phyloP scores from a whole-genome alignment of 352 stramenopile genomes.

The Phytopythium cucurbitacearum region DNA sequence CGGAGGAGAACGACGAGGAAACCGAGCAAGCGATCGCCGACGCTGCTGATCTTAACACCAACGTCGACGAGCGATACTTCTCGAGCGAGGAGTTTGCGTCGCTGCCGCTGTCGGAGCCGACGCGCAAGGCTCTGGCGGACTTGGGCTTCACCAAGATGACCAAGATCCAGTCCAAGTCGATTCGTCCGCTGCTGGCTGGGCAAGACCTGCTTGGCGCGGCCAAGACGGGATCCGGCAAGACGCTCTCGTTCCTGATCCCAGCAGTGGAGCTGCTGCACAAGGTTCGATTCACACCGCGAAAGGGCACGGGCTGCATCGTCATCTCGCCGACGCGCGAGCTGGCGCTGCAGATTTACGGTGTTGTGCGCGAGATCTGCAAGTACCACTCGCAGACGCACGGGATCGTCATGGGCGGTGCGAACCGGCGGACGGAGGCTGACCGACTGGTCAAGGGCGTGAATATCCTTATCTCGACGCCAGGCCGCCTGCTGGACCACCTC shows the following conservation, averaged over 20 bases:
- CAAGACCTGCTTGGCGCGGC: slow-evolving; percentile 97
- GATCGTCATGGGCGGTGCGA: slow-evolving; percentile 97
- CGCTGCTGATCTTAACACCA: slow-evolving; percentile 25
- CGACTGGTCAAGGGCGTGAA: slow-evolving; percentile 95
- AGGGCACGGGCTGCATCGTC: slow-evolving; percentile 97
- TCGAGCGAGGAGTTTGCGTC: slow-evolving; percentile 86
- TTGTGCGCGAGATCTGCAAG: slow-evolving; percentile 95
- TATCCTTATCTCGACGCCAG: slow-evolving; percentile 97
- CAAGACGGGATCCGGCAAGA: slow-evolving; percentile 98
- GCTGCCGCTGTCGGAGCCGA: slow-evolving; percentile 90
- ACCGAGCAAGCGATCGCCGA: slow-evolving; percentile 56
- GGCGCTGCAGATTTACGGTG: slow-evolving; percentile 98
- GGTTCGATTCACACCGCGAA: slow-evolving; percentile 94
- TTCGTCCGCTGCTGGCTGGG: slow-evolving; percentile 93
- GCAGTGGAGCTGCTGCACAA: slow-evolving; percentile 96
- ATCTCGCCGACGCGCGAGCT: slow-evolving; percentile 98
- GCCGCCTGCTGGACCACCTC: slow-evolving; percentile 97
- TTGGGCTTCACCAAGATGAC: slow-evolving; percentile 96
- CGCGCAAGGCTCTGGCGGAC: slow-evolving; percentile 82
- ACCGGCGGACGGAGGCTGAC: slow-evolving; percentile 95
- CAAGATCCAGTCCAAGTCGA: slow-evolving; percentile 96
- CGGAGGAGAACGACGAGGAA: slow-evolving; percentile 48
- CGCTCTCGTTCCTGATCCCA: slow-evolving; percentile 98
- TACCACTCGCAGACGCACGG: slow-evolving; percentile 95
- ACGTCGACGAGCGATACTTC: slow-evolving; percentile 82